Percentiles rank a stretch among this genome's conserved stretches.
These are phyloP conservation scores for Pleurotus sapidus DNA, from an alignment of 768 basidiomycete species.

Conservation along the genomic window DNA sequence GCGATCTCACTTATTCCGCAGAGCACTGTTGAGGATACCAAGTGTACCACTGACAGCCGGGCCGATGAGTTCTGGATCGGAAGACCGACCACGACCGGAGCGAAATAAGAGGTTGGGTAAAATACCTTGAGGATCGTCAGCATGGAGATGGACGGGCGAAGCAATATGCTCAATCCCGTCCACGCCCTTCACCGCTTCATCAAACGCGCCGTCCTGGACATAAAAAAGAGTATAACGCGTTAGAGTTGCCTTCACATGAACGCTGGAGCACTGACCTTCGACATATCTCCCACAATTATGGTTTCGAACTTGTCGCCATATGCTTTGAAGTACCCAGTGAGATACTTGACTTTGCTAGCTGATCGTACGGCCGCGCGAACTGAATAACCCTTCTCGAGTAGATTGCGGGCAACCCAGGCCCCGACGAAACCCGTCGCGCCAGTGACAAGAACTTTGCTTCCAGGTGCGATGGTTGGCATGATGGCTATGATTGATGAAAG, in stretches of 20 bases:
- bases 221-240: neutral
- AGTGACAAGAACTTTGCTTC: constrained; percentile 43
- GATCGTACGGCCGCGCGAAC: constrained; percentile 71
- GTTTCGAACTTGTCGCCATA: constrained; percentile 61
- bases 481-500: too few relatives aligned
- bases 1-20: constrained; percentile 45
- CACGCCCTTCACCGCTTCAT: constrained; percentile 74
- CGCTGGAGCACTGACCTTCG: constrained; percentile 20
- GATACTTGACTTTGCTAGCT: constrained; percentile 52
- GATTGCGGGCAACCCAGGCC: constrained; percentile 49
- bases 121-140: constrained; percentile 38
- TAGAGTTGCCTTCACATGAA: neutral
- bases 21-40: constrained; percentile 55
- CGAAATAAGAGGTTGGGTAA: neutral
- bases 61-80: constrained; percentile 48
- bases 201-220: constrained; percentile 64
- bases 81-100: neutral
- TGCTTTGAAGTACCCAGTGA: constrained; percentile 49
- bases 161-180: constrained; percentile 72
- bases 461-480: constrained; percentile 29
- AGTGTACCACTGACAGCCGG: constrained; percentile 75
- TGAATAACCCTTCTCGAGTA: constrained; percentile 60
- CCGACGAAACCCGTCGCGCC: constrained; percentile 64
- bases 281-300: constrained; percentile 69
- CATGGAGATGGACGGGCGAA: constrained; percentile 53